Evolutionary conservation across 78 protist genomes (phyloP).

Genomic region (slime mould (Dictyostelium discoideum)): DNA sequence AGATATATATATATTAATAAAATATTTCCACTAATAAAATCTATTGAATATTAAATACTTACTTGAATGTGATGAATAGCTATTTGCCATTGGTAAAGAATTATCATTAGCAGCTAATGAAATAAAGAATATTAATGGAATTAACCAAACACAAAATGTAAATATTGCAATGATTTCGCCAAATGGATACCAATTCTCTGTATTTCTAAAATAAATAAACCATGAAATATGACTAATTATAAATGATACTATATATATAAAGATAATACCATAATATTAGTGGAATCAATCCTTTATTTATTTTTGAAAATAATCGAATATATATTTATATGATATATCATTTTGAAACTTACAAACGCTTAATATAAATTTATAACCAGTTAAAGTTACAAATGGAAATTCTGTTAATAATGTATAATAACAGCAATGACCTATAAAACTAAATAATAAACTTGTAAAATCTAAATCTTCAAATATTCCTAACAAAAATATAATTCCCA

Average conservation of each 20-base stretch:
- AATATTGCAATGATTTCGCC: conserved; percentile 56
- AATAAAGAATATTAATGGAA: conserved; percentile 74
- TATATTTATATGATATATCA: too few relatives aligned
- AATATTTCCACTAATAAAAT: background rate
- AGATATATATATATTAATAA: background rate
- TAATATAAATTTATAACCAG: conserved; percentile 48
- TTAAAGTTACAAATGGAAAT: conserved; percentile 69
- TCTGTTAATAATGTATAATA: conserved; percentile 53
- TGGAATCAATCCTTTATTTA: too few relatives aligned
- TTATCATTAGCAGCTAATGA: conserved; percentile 72
- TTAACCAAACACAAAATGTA: conserved; percentile 76
- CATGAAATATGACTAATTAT: conserved; percentile 55
- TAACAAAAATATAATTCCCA: conserved; percentile 14
- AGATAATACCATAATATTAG: background rate
- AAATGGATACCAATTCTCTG: conserved; percentile 42
- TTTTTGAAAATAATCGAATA: too few relatives aligned
- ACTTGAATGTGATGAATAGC: background rate
- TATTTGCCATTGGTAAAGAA: conserved; percentile 28
- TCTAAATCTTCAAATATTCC: conserved; percentile 39
- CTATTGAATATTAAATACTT: background rate
- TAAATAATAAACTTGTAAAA: conserved; percentile 1
- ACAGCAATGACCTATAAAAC: conserved; percentile 25
- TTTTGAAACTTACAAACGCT: conserved; percentile 30
- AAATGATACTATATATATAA: conserved; percentile 26
- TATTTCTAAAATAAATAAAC: conserved; percentile 58